Evolutionary conservation across 108 stramenopile genomes (phyloP).

Genomic region (Skeletonema menzelii): DNA sequence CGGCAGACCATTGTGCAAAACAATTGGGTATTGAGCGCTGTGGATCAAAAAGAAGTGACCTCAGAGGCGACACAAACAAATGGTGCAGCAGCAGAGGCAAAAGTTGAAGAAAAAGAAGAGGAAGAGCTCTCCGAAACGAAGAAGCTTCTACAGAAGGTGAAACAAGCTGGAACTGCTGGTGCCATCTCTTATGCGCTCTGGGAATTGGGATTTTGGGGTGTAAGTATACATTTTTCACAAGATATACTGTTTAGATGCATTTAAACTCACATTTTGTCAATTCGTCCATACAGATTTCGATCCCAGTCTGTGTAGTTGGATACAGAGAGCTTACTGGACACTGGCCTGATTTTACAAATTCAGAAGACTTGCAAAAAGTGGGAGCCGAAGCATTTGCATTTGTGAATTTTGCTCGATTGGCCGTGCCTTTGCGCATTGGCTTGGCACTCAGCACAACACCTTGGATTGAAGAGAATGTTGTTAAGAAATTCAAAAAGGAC

Average conservation of each 20-base stretch:
- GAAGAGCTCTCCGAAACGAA: slow-evolving; percentile 41
- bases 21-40: background rate
- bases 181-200: slow-evolving; percentile 75
- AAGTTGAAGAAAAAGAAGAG: background rate
- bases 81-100: background rate
- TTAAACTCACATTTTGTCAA: background rate
- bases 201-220: slow-evolving; percentile 83
- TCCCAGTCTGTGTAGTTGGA: slow-evolving; percentile 76
- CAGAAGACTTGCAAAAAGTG: slow-evolving; percentile 75
- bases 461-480: slow-evolving; percentile 83
- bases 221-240: slow-evolving; percentile 4
- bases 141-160: slow-evolving; percentile 68
- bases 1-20: background rate
- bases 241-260: background rate
- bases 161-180: slow-evolving; percentile 78
- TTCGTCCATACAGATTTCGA: slow-evolving; percentile 6
- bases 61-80: background rate
- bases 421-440: slow-evolving; percentile 86
- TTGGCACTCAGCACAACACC: slow-evolving; percentile 77
- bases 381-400: slow-evolving; percentile 91
- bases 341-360: slow-evolving; percentile 77
- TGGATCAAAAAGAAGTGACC: background rate
- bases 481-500: slow-evolving; percentile 52
- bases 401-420: slow-evolving; percentile 90
- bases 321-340: slow-evolving; percentile 73